A percentile compares a stretch with the other conserved stretches of the same genome.
Conservation (phyloP, 352 stramenopile genomes). For the Pythium monospermum region DNA sequence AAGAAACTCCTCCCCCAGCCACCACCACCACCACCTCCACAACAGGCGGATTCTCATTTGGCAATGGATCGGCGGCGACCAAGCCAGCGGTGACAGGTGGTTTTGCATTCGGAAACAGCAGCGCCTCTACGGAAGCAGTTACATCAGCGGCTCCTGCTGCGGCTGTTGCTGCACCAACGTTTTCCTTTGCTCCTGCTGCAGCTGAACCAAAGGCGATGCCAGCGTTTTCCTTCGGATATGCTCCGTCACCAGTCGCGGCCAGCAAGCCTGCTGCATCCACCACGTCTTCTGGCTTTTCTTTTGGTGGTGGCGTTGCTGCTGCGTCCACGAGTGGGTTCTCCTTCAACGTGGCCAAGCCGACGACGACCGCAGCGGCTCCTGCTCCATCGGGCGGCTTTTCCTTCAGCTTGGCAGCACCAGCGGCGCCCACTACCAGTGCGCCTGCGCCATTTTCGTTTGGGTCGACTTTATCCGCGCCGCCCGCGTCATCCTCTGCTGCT, state of each 20-base stretch:
- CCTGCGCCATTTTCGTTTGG: constrained; percentile 22
- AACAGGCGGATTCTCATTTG: no score
- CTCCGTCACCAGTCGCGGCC: not conserved
- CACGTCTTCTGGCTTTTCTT: not conserved
- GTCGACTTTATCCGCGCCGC: not conserved
- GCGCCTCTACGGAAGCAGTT: no score
- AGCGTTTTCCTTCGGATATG: constrained; percentile 12
- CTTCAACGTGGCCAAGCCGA: no score
- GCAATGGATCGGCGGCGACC: not conserved
- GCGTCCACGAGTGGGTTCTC: no score
- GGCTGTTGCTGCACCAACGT: no score
- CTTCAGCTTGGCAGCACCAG: not conserved
- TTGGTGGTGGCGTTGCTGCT: not conserved
- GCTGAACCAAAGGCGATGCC: not conserved
- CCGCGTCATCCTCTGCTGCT: constrained; percentile 14
- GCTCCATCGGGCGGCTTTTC: not conserved
- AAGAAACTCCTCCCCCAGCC: not conserved
- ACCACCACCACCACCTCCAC: not conserved
- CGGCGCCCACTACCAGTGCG: constrained; percentile 5
- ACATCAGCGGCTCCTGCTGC: no score
- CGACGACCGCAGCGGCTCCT: not conserved
- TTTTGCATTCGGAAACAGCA: not conserved
- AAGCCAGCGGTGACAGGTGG: not conserved
- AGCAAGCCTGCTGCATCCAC: constrained; percentile 1
- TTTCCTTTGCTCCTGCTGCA: not conserved